Percentiles rank a stretch among this genome's conserved stretches.
These are phyloP conservation scores for Hymenochaete sp. DNA, from an alignment of 1,284 basidiomycete genomes.

Conservation along the genomic window DNA sequence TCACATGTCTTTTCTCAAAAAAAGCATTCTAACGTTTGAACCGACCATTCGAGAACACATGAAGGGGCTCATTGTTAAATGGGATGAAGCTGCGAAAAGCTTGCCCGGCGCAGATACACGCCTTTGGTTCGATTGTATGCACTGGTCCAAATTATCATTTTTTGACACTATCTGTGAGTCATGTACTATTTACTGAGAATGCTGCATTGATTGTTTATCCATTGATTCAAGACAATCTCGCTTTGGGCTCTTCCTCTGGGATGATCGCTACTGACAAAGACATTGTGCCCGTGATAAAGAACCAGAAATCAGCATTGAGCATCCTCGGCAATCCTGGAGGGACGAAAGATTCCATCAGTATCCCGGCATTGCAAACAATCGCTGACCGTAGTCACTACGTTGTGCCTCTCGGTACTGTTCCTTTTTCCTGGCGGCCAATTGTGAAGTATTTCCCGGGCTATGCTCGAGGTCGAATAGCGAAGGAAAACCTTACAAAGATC, in stretches of 20 bases:
- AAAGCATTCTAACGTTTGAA: no score
- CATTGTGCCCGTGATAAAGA: slow-evolving; percentile 53
- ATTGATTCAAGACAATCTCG: slow-evolving; percentile 75
- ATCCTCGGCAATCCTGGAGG: slow-evolving; percentile 52
- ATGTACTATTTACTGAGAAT: no score
- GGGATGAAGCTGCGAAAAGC: no score
- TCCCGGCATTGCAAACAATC: slow-evolving; percentile 75
- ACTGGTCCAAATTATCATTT: no score
- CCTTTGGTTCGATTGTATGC: no score
- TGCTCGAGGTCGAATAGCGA: slow-evolving; percentile 42
- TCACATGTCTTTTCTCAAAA: no score
- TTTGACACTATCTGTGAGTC: no score
- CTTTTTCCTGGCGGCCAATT: slow-evolving; percentile 62
- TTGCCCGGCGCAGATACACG: no score
- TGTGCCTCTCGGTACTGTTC: slow-evolving; percentile 53
- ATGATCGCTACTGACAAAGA: slow-evolving; percentile 78
- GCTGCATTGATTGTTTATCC: no score
- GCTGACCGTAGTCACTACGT: slow-evolving; percentile 87
- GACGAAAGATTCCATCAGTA: slow-evolving; percentile 73
- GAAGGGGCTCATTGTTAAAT: no score
- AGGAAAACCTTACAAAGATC: slow-evolving; percentile 45
- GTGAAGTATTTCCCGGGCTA: slow-evolving; percentile 66
- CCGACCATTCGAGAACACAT: no score
- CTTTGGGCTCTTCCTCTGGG: slow-evolving; percentile 83
- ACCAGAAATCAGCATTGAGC: slow-evolving; percentile 44